Conservation (phyloP, 345 rosid species). For the Dipteronia sinensis region DNA sequence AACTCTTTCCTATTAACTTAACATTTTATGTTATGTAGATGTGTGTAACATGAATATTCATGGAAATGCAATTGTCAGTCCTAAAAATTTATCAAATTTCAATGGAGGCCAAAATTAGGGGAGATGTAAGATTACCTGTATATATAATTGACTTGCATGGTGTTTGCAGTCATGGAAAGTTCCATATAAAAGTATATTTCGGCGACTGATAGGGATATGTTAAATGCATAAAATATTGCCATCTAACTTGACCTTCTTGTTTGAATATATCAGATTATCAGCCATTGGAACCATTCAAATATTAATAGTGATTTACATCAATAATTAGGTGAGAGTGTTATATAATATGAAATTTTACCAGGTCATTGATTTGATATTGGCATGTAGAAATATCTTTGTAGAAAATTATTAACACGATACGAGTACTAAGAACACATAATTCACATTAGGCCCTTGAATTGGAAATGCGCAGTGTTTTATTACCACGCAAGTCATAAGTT, state of each 20-base stretch:
- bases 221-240: background rate
- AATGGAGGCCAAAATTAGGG: background rate
- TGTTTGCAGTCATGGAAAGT: background rate
- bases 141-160: background rate
- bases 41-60: background rate
- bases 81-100: background rate
- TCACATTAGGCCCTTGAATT: background rate
- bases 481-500: background rate
- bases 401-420: too few species aligned
- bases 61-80: background rate
- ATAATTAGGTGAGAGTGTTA: too few species aligned
- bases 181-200: background rate
- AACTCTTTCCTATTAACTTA: too few species aligned
- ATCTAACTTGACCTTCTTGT: conserved; percentile 3
- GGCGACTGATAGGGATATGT: background rate
- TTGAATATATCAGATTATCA: conserved; percentile 1
- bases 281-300: background rate
- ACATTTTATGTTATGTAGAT: background rate
- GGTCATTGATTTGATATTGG: background rate
- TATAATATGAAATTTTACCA: background rate
- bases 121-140: background rate
- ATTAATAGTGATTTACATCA: too few species aligned
- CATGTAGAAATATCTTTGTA: background rate
- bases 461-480: background rate
- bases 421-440: too few species aligned